Evolutionary conservation across 371 early-diverging fungal species (phyloP), one percentile per base, ranked within the genome.

Genomic region (Rhizopus sp.): DNA sequence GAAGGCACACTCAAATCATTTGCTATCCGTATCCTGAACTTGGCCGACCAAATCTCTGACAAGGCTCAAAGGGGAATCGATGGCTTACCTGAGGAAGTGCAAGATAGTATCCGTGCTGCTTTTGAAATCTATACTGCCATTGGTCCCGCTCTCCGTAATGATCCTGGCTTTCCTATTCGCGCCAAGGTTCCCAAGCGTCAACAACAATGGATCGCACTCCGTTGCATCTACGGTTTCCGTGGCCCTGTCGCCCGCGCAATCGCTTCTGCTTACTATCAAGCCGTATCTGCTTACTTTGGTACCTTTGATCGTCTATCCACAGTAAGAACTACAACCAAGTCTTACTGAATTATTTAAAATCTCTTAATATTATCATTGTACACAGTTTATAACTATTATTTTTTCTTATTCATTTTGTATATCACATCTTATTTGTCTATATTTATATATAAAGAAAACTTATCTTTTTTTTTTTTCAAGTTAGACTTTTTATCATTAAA

Each of bases 61-160:
- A 66, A 64, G 29, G 78, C 73, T 3, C 63, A 65, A 40, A 56
- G 50, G n/a, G 82, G 82, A 13, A 74, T 82, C 17, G 57, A 68
- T 23, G 59, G 66, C 5, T 53, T 82, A 15, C 80, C 82, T 13
- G 60, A 54, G 7, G 68, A 68, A 50, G 66, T 72, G 0, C 75
- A 71, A 33, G 63, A 64, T 29, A 69, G 78, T 45, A 71, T 78
- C 16, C 66, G 71, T 7, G 71, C 76, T 16, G 83, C 83, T 31
- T 72, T 76, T 53, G 70, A 68, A 30, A 74, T 80, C 35, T 82
- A 82, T 39, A 59, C 63, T 63, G 72, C 64, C 5, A 82, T 82
- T 50, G 75, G 77, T 7, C 69, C 73, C 7, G 57, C 62, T 12
- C 35, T 78, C 13, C 52, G 67, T 5, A 51, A 56, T 8, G 60